phyloP scores from a whole-genome alignment of 345 rosid species.

The Moringa oleifera region DNA sequence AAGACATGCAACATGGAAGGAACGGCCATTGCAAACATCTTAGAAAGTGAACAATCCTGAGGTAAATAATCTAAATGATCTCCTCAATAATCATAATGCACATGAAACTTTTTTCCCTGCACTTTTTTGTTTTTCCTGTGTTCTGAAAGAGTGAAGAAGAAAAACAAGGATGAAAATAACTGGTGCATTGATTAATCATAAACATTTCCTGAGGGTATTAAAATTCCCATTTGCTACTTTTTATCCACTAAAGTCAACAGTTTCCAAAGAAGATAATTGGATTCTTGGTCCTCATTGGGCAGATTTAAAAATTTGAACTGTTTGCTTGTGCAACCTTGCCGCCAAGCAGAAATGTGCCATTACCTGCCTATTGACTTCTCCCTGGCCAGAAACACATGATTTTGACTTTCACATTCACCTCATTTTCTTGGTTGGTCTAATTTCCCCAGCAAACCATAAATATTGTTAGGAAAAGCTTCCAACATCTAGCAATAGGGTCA shows the following conservation, averaged over 20 bases:
- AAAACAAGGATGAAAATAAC: not conserved
- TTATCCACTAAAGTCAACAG: too few species aligned
- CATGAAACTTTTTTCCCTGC: not conserved
- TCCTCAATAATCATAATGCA: too few species aligned
- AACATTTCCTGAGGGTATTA: not conserved
- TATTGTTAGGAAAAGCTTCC: not conserved
- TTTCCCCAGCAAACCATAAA: not conserved
- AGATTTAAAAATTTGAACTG: not conserved
- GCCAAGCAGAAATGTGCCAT: too few species aligned
- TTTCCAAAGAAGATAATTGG: too few species aligned
- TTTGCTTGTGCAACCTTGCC: not conserved
- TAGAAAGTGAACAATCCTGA: not conserved
- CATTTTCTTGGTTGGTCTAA: too few species aligned
- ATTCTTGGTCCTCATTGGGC: not conserved
- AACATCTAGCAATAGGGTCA: not conserved
- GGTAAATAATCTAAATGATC: not conserved
- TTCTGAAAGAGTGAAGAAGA: not conserved
- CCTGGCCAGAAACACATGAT: too few species aligned
- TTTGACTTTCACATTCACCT: too few species aligned
- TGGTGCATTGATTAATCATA: too few species aligned
- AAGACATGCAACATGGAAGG: not conserved
- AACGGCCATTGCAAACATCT: not conserved
- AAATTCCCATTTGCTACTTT: not conserved
- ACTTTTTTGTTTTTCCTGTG: not conserved
- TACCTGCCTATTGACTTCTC: too few species aligned